Percentiles rank a stretch among this genome's conserved stretches.
Conservation (phyloP, 164 flowering plant genomes). For the Platanus orientalis region DNA sequence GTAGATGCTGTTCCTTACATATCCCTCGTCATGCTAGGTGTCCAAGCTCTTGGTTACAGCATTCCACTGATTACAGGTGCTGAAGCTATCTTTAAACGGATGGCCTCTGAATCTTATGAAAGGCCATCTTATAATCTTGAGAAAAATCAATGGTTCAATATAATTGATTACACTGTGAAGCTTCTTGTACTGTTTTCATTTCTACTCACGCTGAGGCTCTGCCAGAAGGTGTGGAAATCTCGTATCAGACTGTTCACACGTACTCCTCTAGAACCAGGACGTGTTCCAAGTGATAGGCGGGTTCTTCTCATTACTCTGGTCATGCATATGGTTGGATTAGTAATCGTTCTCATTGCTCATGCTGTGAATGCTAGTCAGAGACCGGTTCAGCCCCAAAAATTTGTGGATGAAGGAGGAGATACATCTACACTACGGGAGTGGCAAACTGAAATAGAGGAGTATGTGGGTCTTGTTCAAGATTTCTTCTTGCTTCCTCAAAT, state of each 20-base stretch:
- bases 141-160: constrained; percentile 41
- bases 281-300: constrained; percentile 66
- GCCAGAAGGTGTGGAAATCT: constrained; percentile 83
- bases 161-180: constrained; percentile 59
- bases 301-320: constrained; percentile 40
- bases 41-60: constrained; percentile 79
- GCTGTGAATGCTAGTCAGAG: constrained; percentile 26
- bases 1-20: constrained; percentile 60
- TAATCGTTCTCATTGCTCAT: constrained; percentile 45
- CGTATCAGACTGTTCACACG: constrained; percentile 57
- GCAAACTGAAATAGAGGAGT: constrained; percentile 72
- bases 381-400: constrained; percentile 23
- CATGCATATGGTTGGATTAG: constrained; percentile 58
- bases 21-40: constrained; percentile 80
- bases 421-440: constrained; percentile 34
- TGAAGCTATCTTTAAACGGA: constrained; percentile 52
- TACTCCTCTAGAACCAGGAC: constrained; percentile 55
- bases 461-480: constrained; percentile 80
- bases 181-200: constrained; percentile 61
- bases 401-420: constrained; percentile 31
- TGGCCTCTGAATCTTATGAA: constrained; percentile 38
- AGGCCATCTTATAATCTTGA: constrained; percentile 39
- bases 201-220: constrained; percentile 62
- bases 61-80: constrained; percentile 76
- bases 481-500: constrained; percentile 86